Evolutionary conservation across 257 asterid genomes (phyloP).

Genomic region (Knoxia roxburghii): DNA sequence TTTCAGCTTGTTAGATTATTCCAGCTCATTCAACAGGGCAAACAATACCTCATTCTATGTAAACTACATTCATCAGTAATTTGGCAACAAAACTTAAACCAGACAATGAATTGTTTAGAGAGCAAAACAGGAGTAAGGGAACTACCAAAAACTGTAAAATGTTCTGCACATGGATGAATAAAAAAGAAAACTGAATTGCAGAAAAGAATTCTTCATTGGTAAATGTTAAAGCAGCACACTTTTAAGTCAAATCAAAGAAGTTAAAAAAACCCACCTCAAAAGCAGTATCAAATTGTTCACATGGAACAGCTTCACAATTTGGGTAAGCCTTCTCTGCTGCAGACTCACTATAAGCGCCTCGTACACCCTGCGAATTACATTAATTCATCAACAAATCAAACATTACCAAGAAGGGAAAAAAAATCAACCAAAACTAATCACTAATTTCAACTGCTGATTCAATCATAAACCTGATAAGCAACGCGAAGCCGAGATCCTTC

Average conservation of each 20-base stretch:
- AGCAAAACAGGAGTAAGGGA: not conserved
- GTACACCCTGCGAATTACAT: slow-evolving; percentile 55
- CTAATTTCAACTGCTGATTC: not conserved
- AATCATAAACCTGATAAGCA: slow-evolving; percentile 76
- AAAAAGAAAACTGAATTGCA: not conserved
- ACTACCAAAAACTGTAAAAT: not conserved
- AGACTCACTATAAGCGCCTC: slow-evolving; percentile 93
- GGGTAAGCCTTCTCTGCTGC: slow-evolving; percentile 99
- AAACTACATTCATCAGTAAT: not conserved
- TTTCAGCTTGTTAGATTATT: not conserved
- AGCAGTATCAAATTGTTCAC: slow-evolving; percentile 94
- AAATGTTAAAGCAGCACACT: not conserved
- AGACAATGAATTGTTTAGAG: not conserved
- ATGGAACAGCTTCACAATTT: slow-evolving; percentile 94
- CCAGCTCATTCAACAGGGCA: not conserved
- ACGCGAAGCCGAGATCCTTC: slow-evolving; percentile 92
- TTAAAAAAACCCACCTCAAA: slow-evolving; percentile 55
- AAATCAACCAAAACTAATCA: not conserved
- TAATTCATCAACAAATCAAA: not conserved
- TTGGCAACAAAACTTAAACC: not conserved
- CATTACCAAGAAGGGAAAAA: slow-evolving; percentile 8
- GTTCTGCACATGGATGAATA: not conserved
- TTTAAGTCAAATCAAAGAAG: not conserved
- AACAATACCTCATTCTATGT: not conserved
- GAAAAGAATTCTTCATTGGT: not conserved